These are phyloP conservation scores for Curvularia spicifera DNA, from an alignment of 2,329 filamentous ascomycete species.

Conservation along the genomic window DNA sequence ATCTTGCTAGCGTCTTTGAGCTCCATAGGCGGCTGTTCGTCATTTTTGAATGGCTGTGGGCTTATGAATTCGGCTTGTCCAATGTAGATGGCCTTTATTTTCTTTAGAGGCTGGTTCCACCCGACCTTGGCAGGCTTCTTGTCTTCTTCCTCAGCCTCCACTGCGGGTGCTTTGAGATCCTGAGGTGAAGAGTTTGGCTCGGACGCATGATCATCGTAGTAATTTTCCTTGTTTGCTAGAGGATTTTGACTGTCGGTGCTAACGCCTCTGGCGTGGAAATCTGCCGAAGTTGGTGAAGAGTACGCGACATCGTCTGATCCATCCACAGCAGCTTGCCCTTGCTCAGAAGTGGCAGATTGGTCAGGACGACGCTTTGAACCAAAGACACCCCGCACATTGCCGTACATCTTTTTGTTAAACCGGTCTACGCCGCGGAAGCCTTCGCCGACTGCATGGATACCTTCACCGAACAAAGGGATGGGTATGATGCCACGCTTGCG, in stretches of 20 bases:
- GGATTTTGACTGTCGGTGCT: slow-evolving; percentile 45
- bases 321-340: slow-evolving; percentile 27
- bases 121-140: slow-evolving; percentile 26
- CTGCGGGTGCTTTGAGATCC: slow-evolving; percentile 24
- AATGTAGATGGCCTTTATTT: slow-evolving; percentile 33
- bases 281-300: slow-evolving; percentile 37
- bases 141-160: slow-evolving; percentile 24
- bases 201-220: slow-evolving; percentile 29
- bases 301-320: slow-evolving; percentile 28
- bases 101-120: slow-evolving; percentile 29
- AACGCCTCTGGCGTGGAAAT: slow-evolving; percentile 35
- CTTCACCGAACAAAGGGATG: slow-evolving; percentile 58
- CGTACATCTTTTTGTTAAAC: slow-evolving; percentile 49
- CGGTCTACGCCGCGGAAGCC: slow-evolving; percentile 56
- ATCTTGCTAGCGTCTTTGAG: slow-evolving; percentile 33
- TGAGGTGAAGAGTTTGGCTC: slow-evolving; percentile 35
- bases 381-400: slow-evolving; percentile 48
- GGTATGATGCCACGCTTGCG: slow-evolving; percentile 43
- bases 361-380: slow-evolving; percentile 21
- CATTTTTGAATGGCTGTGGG: slow-evolving; percentile 51
- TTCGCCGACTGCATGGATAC: slow-evolving; percentile 50
- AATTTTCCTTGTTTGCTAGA: slow-evolving; percentile 36
- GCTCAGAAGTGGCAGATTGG: slow-evolving; percentile 20
- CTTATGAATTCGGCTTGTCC: slow-evolving; percentile 48
- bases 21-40: slow-evolving; percentile 48